A percentile compares a stretch with the other conserved stretches of the same genome.
Conservation (phyloP, 345 rosid genomes). For the Geranium brycei region DNA sequence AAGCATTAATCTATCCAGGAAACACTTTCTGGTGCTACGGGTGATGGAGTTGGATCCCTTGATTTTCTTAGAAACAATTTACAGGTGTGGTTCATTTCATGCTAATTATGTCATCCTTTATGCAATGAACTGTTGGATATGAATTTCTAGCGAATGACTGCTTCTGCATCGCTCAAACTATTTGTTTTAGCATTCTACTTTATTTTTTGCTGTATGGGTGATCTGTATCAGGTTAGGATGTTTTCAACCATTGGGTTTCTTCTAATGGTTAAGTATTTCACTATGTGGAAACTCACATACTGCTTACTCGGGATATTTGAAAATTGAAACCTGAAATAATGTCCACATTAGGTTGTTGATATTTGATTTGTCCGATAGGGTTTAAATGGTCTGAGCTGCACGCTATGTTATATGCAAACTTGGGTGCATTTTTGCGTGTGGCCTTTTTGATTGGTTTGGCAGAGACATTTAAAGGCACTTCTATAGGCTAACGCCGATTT, state of each 20-base stretch:
- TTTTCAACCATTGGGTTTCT: not conserved
- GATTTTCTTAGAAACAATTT: conserved; percentile 87
- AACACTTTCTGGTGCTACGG: conserved; percentile 45
- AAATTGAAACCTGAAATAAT: too few relatives aligned
- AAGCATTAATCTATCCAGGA: conserved; percentile 33
- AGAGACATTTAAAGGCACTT: not conserved
- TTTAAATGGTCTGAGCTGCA: not conserved
- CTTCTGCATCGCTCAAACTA: not conserved
- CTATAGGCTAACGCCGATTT: not conserved
- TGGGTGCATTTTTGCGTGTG: not conserved
- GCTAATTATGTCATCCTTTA: not conserved
- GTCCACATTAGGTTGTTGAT: not conserved
- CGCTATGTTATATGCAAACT: not conserved
- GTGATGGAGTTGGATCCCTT: conserved; percentile 67
- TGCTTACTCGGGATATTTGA: too few relatives aligned
- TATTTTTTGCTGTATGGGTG: not conserved
- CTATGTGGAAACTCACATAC: not conserved
- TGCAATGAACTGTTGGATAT: too few relatives aligned
- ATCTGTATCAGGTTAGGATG: not conserved
- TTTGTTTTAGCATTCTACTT: not conserved
- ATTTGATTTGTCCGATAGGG: not conserved
- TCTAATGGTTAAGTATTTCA: not conserved
- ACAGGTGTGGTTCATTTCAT: conserved; percentile 36
- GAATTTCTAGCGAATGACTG: not conserved
- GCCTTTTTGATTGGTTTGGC: not conserved